These are phyloP conservation scores for Apophysomyces elegans DNA, from an alignment of 371 early-diverging fungal species.

Conservation along the genomic window DNA sequence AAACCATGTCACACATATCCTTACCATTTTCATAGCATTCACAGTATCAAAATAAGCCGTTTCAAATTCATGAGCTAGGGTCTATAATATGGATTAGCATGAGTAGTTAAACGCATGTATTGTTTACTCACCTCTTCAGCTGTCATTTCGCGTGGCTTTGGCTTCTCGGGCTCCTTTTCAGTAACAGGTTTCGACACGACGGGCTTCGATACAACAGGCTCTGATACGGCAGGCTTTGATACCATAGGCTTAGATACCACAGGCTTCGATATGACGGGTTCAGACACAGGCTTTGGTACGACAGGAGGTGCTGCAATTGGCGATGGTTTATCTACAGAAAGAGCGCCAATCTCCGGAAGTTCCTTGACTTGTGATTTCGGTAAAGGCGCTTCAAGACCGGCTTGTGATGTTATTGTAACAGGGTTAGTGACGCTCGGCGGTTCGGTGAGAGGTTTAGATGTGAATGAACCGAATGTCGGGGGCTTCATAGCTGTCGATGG, in stretches of 20 bases:
- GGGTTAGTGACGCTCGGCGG: no score
- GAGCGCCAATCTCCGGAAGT: no score
- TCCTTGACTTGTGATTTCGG: no score
- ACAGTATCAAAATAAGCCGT: slow-evolving; percentile 22
- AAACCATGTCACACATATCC: background rate
- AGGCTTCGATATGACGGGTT: no score
- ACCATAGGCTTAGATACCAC: background rate
- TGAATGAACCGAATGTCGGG: no score
- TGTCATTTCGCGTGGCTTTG: slow-evolving; percentile 21
- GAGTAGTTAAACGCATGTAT: background rate
- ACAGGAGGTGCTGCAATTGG: no score
- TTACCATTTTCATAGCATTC: slow-evolving; percentile 28
- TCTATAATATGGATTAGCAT: slow-evolving; percentile 11
- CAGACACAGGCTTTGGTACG: no score
- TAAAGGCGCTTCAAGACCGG: no score
- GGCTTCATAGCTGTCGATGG: no score
- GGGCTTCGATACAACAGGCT: background rate
- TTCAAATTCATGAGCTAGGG: slow-evolving; percentile 40
- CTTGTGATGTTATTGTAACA: no score
- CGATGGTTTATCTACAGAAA: no score
- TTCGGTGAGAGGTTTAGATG: no score
- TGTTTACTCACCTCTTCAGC: background rate
- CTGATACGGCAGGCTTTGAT: background rate
- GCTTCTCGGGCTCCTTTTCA: slow-evolving; percentile 12
- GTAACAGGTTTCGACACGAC: background rate